Evolutionary conservation across 2,329 filamentous ascomycete genomes (phyloP).

Genomic region (Cladophialophora exuberans): DNA sequence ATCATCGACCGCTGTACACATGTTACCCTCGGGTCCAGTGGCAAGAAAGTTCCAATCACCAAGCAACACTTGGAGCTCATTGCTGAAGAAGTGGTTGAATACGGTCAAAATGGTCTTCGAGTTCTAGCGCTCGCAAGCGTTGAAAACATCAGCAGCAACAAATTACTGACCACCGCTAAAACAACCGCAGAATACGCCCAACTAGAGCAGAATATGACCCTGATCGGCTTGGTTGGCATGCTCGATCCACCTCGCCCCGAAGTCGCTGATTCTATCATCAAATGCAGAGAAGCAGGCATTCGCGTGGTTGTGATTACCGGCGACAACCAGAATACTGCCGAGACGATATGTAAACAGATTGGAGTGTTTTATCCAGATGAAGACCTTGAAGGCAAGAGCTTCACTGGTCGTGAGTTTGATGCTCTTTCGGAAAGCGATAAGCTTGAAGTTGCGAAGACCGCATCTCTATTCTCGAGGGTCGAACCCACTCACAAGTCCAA

Average conservation of each 20-base stretch:
- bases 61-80: slow-evolving; percentile 71
- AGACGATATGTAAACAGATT: slow-evolving; percentile 96
- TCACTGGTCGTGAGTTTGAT: slow-evolving; percentile 93
- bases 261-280: slow-evolving; percentile 79
- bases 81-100: slow-evolving; percentile 79
- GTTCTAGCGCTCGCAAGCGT: slow-evolving; percentile 90
- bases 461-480: slow-evolving; percentile 92
- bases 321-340: slow-evolving; percentile 96
- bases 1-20: slow-evolving; percentile 91
- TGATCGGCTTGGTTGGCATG: slow-evolving; percentile 94
- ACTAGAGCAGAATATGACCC: slow-evolving; percentile 90
- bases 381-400: slow-evolving; percentile 88
- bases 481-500: slow-evolving; percentile 97
- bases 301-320: slow-evolving; percentile 97
- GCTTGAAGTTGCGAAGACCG: slow-evolving; percentile 78
- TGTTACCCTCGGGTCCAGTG: slow-evolving; percentile 74
- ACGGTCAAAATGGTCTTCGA: slow-evolving; percentile 89
- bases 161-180: slow-evolving; percentile 74
- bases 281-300: slow-evolving; percentile 92
- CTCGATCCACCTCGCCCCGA: slow-evolving; percentile 93
- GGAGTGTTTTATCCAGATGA: slow-evolving; percentile 85
- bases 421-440: slow-evolving; percentile 77
- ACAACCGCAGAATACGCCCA: slow-evolving; percentile 81
- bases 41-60: slow-evolving; percentile 74
- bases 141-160: slow-evolving; percentile 72